Evolutionary conservation across 371 early-diverging fungal genomes (phyloP), one percentile per base, ranked within the genome.

Genomic region (Mucor ambiguus): DNA sequence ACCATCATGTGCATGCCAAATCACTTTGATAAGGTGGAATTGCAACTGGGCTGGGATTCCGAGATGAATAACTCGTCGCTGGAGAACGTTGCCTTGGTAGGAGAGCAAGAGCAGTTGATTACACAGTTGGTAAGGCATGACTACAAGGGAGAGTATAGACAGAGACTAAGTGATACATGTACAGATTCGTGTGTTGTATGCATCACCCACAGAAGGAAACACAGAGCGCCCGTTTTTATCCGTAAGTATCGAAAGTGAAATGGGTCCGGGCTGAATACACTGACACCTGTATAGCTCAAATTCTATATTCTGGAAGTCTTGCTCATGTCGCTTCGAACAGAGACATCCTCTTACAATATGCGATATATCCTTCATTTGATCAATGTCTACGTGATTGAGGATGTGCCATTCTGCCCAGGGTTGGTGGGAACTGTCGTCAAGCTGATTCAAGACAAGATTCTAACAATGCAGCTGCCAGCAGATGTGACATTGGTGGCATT

Each of bases 331-430:
- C 75, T 93, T 18, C 77, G 83, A 26, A 86, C 89, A 3, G 94
- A 94, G 62, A 82, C 83, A 0, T 85, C 84, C 0, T 83, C 91
- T 1, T 81, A 82, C 64, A 94, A 94, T 66, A 75, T 87, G 71
- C 81, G 90, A 48, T 88, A 87, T 55, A 64, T 90, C 18, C 76
- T 93, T 7, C 89, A 91, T 70, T 69, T 93, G 10, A 85, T 92
- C 54, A 82, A 87, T 48, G 89, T 88, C n/a, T 93, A 90, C 69
- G 89, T 88, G 1, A 81, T 86, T 37, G 92, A 94, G 65, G 93
- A 94, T 74, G 90, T 88, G 7, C 83, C 87, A 0, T 90, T 89
- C 54, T 90, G 91, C 61, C 91, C 91, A 9, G 90, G 91, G 3
- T 72, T 91, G 18, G 89, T 89, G 22, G 87, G 87, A 14, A 83